Base-by-base conservation (phyloP, 2,329 filamentous ascomycete genomes). In the Leptographium flavum region DNA sequence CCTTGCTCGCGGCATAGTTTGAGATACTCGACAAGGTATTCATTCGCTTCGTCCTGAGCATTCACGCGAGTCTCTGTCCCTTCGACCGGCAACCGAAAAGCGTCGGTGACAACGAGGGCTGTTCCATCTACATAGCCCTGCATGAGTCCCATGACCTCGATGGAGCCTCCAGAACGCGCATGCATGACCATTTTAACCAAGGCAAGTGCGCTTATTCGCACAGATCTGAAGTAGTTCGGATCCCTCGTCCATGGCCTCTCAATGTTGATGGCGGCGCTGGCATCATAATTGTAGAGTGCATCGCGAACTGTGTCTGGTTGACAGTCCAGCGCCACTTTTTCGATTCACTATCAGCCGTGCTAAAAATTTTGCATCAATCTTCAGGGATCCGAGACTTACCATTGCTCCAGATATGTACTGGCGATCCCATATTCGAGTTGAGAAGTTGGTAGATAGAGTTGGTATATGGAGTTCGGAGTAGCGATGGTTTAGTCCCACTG, bases 171-270 rank as follows among this genome's bases (percentile, higher is more conserved):
- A 0, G 87, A 88, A n/a, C 92, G 84, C 10, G 92, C 92, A 62
- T 98, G 92, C 85, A 95, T 96, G 52, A 93, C 87, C 92, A 98
- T 98, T 68, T 98, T 98, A 55, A 96, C 76, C 48, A 98, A 76
- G 5, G 92, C 92, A 13, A 94, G 81, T 47, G 92, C 87, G 43
- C 86, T 93, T 64, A 98, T 90, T 56, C 88, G 86, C 39, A 96
- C 87, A 45, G 83, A 75, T 61, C 90, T 93, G 75, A 96, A 98
- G 70, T 95, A 81, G 62, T 87, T 74, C 0, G 83, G 81, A 58
- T 95, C 80, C 39, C 68, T 69, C 42, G 67, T 68, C 92, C 92
- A 96, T 49, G 88, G 87, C 45, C 74, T 74, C 21, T 72, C 68
- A 11, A 72, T 65, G 50, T 71, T 73, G 52, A 83, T 73, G 32